Evolutionary conservation across 257 asterid species (phyloP), one percentile per base, ranked within the genome.

Genomic region (Penstemon barbatus): DNA sequence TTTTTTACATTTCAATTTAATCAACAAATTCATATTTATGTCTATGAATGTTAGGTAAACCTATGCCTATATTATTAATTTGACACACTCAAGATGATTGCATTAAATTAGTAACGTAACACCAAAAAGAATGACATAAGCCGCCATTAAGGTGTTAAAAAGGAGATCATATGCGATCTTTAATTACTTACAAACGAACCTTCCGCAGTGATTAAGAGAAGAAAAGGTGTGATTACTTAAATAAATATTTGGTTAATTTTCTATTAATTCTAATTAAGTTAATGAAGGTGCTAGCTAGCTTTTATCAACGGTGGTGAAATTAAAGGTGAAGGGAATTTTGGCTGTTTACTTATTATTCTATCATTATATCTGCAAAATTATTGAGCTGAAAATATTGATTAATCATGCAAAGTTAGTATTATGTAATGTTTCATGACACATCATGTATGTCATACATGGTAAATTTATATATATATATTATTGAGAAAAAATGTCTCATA

Each of bases 61-160:
- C 74, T 61, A 71, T 42, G 42, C 75, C 46, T 69, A 63, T 54
- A 65, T 56, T 72, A 58, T 61, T 65, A 25, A 9, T 46, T 9
- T 7, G 11, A 49, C 2, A 41, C 69, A 50, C 45, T 60, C 7
- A 13, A 37, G 63, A 71, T 37, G 56, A 7, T 4, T 9, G 55
- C 19, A 74, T 58, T 78, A 65, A 11, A 59, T 53, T 58, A 71
- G 25, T 50, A 49, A 70, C 66, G 68, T 54, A 63, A 61, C 15
- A 78, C 52, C 84, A 75, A 84, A 69, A 75, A 57, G 67, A 79
- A 76, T 89, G 95, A 85, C 75, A 79, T 81, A 84, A 83, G 90
- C 90, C 75, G 75, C 79, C 90, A 88, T 77, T 76, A 78, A 54
- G 2, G 74, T 62, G 65, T 68, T 69, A 46, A 59, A 85, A 81